Percentiles rank a stretch among this genome's conserved stretches.
Conservation (phyloP, 1,284 basidiomycete genomes). For the Laetiporus sulphureus region DNA sequence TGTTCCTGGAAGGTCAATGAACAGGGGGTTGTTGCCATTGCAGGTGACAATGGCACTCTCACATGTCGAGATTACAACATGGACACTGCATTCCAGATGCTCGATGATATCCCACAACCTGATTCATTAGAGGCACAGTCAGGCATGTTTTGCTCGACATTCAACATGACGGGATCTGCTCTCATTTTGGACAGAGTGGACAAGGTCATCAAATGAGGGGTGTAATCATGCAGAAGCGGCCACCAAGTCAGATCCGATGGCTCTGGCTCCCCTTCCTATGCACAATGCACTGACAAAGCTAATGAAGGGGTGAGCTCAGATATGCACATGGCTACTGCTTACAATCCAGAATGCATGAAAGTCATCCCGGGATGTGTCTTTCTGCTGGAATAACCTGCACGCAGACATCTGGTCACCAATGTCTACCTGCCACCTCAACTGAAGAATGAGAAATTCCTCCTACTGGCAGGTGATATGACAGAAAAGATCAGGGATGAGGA, state of each 20-base stretch:
- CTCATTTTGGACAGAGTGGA: slow-evolving; percentile 93
- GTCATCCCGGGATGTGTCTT: slow-evolving; percentile 22
- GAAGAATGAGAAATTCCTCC: slow-evolving; percentile 42
- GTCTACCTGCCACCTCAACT: slow-evolving; percentile 46
- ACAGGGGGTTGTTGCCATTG: neutral
- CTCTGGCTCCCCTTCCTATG: slow-evolving; percentile 70
- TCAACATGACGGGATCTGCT: slow-evolving; percentile 92
- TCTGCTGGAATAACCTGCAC: neutral
- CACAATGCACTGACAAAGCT: slow-evolving; percentile 84
- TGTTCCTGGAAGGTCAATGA: too few relatives aligned
- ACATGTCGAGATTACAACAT: slow-evolving; percentile 94
- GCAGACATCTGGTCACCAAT: slow-evolving; percentile 70
- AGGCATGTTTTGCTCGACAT: slow-evolving; percentile 92
- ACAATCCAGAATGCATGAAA: slow-evolving; percentile 73
- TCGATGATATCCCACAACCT: slow-evolving; percentile 93
- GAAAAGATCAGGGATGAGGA: slow-evolving; percentile 73
- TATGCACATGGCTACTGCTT: slow-evolving; percentile 69
- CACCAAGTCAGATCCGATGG: slow-evolving; percentile 43
- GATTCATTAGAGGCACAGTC: slow-evolving; percentile 96
- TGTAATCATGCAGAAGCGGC: slow-evolving; percentile 68
- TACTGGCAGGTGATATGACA: slow-evolving; percentile 40
- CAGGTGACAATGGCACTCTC: slow-evolving; percentile 85
- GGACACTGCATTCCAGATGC: slow-evolving; percentile 90
- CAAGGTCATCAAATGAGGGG: slow-evolving; percentile 70
- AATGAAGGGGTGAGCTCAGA: slow-evolving; percentile 79